Percentiles rank a stretch among this genome's conserved stretches.
These are phyloP conservation scores for Phytomonas francai DNA, from an alignment of 208 protist genomes.

Conservation along the genomic window DNA sequence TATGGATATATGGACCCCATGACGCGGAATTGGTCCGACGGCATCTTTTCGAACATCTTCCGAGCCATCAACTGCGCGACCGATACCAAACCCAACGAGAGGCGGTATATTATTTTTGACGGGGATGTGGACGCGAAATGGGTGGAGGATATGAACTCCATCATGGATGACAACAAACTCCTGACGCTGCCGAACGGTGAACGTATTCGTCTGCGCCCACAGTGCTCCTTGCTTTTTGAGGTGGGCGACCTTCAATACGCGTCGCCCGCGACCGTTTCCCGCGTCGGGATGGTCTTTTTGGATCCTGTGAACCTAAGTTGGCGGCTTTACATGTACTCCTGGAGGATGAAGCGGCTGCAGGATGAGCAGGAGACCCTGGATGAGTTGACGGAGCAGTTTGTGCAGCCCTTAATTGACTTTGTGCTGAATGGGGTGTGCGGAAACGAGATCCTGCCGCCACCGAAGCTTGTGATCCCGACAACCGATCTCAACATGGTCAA, in stretches of 20 bases:
- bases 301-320: conserved; percentile 97
- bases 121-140: conserved; percentile 99
- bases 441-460: conserved; percentile 47
- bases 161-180: conserved; percentile 99
- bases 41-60: conserved; percentile 98
- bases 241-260: conserved; percentile 98
- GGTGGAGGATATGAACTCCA: conserved; percentile 99
- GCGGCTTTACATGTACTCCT: conserved; percentile 92
- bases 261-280: conserved; percentile 97
- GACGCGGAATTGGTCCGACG: conserved; percentile 98
- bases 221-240: conserved; percentile 97
- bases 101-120: conserved; percentile 98
- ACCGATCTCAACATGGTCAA: conserved; percentile 91
- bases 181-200: conserved; percentile 98
- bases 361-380: conserved; percentile 89
- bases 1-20: conserved; percentile 98
- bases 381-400: conserved; percentile 92
- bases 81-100: conserved; percentile 51
- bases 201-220: conserved; percentile 93
- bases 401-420: conserved; percentile 85
- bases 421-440: conserved; percentile 90
- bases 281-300: conserved; percentile 99
- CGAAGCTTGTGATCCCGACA: conserved; percentile 76
- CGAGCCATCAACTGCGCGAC: conserved; percentile 64
- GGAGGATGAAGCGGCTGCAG: conserved; percentile 77